Conservation (phyloP, 495 filamentous ascomycete genomes). For the Neurospora africana region DNA sequence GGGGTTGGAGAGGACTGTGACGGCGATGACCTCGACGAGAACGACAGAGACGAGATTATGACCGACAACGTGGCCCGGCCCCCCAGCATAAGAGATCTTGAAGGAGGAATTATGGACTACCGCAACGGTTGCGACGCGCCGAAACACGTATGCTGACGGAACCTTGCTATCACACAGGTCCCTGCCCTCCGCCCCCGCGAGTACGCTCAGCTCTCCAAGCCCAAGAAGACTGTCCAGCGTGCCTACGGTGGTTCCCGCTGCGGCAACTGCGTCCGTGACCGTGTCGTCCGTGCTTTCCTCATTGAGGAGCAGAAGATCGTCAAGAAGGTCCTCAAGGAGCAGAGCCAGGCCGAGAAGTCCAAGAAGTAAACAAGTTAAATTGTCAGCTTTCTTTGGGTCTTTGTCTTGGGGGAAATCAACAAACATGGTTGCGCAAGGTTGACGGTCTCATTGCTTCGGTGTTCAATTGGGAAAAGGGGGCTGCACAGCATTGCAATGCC, state of each 20-base stretch:
- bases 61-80: not conserved
- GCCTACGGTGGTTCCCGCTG: constrained; percentile 97
- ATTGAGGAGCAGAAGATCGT: constrained; percentile 99
- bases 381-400: constrained; percentile 12
- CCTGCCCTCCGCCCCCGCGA: constrained; percentile 95
- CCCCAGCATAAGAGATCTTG: not conserved
- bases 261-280: constrained; percentile 96
- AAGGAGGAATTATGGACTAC: not conserved
- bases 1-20: not conserved
- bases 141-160: constrained; percentile 4
- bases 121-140: not conserved
- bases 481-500: constrained; percentile 25
- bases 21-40: not conserved
- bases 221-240: constrained; percentile 97
- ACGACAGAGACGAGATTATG: constrained; percentile 1
- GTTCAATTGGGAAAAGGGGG: constrained; percentile 38
- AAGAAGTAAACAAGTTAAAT: constrained; percentile 51
- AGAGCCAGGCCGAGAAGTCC: constrained; percentile 52
- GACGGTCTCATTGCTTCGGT: constrained; percentile 41
- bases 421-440: constrained; percentile 15
- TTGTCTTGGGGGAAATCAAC: constrained; percentile 15
- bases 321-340: constrained; percentile 98
- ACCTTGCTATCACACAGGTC: constrained; percentile 45
- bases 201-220: constrained; percentile 89
- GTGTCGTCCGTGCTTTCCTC: constrained; percentile 92